Evolutionary conservation across 768 basidiomycete species (phyloP).

Genomic region (Clitopilus passeckerianus): DNA sequence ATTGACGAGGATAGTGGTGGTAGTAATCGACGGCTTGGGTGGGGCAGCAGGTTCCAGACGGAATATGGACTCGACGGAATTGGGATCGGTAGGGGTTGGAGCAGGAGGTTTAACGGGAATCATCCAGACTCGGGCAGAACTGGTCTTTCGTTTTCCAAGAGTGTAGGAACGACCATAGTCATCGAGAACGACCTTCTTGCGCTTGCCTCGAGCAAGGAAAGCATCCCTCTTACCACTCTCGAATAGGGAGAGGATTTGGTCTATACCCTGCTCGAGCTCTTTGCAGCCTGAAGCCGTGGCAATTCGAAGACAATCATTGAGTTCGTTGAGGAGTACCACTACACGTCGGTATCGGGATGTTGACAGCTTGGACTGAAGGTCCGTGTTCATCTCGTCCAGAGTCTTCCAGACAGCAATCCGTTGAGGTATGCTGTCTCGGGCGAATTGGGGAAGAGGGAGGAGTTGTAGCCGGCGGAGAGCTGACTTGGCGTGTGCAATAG

Average conservation of each 20-base stretch:
- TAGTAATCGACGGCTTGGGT: constrained; percentile 30
- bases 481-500: constrained; percentile 50
- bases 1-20: constrained; percentile 78
- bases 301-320: constrained; percentile 60
- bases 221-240: constrained; percentile 59
- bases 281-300: constrained; percentile 52
- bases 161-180: constrained; percentile 81
- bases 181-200: constrained; percentile 62
- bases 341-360: constrained; percentile 69
- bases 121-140: constrained; percentile 90
- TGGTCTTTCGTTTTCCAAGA: constrained; percentile 84
- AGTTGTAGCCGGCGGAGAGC: constrained; percentile 64
- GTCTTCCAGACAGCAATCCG: constrained; percentile 67
- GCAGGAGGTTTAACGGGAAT: constrained; percentile 47
- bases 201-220: constrained; percentile 40
- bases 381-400: constrained; percentile 49
- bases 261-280: constrained; percentile 48
- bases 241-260: constrained; percentile 53
- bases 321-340: constrained; percentile 54
- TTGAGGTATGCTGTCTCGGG: constrained; percentile 50
- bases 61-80: constrained; percentile 22
- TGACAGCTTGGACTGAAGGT: constrained; percentile 57
- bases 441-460: constrained; percentile 73
- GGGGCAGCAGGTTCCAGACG: constrained; percentile 13
- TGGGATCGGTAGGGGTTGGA: constrained; percentile 7